phyloP scores from a whole-genome alignment of 2,329 filamentous ascomycete species.

The Microdochium trichocladiopsis region DNA sequence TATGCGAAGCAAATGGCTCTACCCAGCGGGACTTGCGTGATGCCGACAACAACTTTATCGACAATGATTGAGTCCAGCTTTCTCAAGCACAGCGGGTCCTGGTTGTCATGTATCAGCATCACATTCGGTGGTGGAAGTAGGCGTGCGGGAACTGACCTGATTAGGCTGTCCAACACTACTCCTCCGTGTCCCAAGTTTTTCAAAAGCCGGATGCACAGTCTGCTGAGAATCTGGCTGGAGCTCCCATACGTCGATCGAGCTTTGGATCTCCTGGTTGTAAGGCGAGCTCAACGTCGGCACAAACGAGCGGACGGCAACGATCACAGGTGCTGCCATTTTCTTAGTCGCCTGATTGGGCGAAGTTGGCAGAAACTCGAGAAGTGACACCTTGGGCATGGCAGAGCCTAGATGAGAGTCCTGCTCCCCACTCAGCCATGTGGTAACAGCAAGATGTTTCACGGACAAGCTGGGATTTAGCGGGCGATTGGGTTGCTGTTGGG shows the following conservation, averaged over 20 bases:
- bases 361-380: constrained; percentile 66
- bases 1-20: constrained; percentile 67
- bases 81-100: constrained; percentile 36
- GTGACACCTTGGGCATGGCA: constrained; percentile 59
- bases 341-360: constrained; percentile 53
- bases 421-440: constrained; percentile 45
- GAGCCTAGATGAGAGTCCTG: constrained; percentile 35
- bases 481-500: constrained; percentile 33
- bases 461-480: constrained; percentile 44
- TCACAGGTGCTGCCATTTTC: constrained; percentile 48
- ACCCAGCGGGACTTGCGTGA: constrained; percentile 63
- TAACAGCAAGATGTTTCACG: constrained; percentile 49
- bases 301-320: constrained; percentile 68
- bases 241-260: constrained; percentile 78
- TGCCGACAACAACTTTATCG: constrained; percentile 63
- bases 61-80: constrained; percentile 61
- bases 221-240: constrained; percentile 60
- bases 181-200: constrained; percentile 61
- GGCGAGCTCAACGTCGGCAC: constrained; percentile 44
- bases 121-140: constrained; percentile 1
- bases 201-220: constrained; percentile 67
- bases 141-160: constrained; percentile 8
- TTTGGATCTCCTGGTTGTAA: constrained; percentile 59
- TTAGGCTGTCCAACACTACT: constrained; percentile 33
- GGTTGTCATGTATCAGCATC: constrained; percentile 7